phyloP scores from a whole-genome alignment of 73 alveolate genomes.

The Diophrys appendiculata region DNA sequence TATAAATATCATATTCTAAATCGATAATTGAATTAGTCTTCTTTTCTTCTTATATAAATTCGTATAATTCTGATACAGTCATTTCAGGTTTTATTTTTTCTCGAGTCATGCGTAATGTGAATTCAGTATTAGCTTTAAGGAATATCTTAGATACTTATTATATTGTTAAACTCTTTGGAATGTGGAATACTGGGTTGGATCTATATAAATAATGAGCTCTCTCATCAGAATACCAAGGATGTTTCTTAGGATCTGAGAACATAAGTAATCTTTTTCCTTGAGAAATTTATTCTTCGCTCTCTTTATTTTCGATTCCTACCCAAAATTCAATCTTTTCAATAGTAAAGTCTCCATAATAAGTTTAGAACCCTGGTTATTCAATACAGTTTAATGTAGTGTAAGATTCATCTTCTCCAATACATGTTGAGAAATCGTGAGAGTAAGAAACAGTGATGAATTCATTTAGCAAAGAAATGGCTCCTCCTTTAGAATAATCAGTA shows the following conservation, averaged over 20 bases:
- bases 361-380: not conserved
- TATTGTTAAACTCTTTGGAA: conserved; percentile 17
- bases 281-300: not conserved
- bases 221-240: conserved; percentile 21
- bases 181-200: conserved; percentile 43
- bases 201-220: conserved; percentile 26
- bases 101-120: not conserved
- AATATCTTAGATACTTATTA: conserved; percentile 17
- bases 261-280: not conserved
- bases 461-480: conserved; percentile 38
- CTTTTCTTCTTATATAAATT: not conserved
- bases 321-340: conserved; percentile 31
- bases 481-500: conserved; percentile 52
- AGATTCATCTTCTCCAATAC: conserved; percentile 10
- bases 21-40: not conserved
- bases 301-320: conserved; percentile 6
- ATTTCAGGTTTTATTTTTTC: not conserved
- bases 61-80: not conserved
- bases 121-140: conserved; percentile 10
- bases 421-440: conserved; percentile 27
- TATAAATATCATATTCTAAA: not conserved
- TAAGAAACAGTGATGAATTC: conserved; percentile 40
- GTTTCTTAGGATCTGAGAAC: not conserved
- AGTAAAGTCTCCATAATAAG: not conserved
- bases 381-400: not conserved